phyloP scores from a whole-genome alignment of 2,329 filamentous ascomycete species.

The Trichoderma afroharzianum region DNA sequence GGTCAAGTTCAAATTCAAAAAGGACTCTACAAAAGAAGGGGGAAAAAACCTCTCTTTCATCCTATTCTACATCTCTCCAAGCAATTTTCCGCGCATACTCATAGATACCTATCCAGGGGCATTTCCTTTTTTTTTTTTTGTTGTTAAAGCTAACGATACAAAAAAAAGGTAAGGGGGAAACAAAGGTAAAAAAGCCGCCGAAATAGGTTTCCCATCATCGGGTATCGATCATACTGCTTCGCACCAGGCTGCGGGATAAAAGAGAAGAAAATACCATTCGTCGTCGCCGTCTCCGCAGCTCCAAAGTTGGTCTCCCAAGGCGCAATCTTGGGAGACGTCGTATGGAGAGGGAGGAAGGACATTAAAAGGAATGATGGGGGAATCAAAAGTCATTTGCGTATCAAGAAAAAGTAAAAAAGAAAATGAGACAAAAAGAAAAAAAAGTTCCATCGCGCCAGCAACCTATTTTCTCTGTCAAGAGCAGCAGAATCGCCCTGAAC shows the following conservation, averaged over 20 bases:
- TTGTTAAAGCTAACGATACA: neutral
- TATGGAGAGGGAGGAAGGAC: slow-evolving; percentile 19
- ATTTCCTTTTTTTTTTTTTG: neutral
- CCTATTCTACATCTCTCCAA: slow-evolving; percentile 18
- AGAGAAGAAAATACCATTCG: neutral
- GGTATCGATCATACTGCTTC: slow-evolving; percentile 15
- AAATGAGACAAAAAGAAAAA: neutral
- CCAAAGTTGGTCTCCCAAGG: neutral
- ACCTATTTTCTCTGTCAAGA: neutral
- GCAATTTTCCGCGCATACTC: slow-evolving; percentile 12
- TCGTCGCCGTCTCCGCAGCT: neutral
- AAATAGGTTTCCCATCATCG: neutral
- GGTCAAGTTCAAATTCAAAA: neutral
- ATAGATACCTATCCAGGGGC: slow-evolving; percentile 1
- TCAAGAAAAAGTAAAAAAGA: neutral
- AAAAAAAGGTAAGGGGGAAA: neutral
- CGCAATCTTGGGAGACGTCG: neutral
- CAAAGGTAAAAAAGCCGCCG: neutral
- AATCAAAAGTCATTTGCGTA: slow-evolving; percentile 17
- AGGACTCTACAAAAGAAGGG: neutral
- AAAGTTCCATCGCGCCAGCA: neutral
- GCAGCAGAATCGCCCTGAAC: neutral
- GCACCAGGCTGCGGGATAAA: slow-evolving; percentile 10
- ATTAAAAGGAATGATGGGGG: slow-evolving; percentile 23
- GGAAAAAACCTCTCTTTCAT: neutral